A percentile compares a stretch with the other conserved stretches of the same genome.
phyloP scores from a whole-genome alignment of 2,329 filamentous ascomycete species.

The Xylariaceae sp. region DNA sequence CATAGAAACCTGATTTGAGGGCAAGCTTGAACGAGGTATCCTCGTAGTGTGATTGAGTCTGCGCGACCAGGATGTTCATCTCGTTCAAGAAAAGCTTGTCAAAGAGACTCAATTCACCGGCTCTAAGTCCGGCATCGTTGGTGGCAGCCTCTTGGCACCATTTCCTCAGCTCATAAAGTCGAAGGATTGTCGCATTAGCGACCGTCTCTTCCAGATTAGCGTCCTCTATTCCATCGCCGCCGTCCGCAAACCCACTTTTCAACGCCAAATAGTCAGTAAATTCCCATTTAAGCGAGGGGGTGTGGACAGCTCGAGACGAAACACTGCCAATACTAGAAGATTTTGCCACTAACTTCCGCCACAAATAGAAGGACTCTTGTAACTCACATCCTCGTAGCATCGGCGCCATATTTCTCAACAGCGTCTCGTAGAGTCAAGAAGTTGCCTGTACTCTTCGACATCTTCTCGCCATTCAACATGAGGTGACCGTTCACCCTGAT shows the following conservation, averaged over 20 bases:
- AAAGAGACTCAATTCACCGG: slow-evolving; percentile 86
- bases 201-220: slow-evolving; percentile 97
- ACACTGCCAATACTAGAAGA: too few species aligned
- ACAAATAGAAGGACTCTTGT: neutral
- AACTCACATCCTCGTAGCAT: slow-evolving; percentile 76
- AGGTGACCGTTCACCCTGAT: slow-evolving; percentile 92
- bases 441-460: slow-evolving; percentile 97
- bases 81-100: slow-evolving; percentile 86
- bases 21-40: slow-evolving; percentile 84
- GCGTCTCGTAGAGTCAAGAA: slow-evolving; percentile 89
- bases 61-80: slow-evolving; percentile 54
- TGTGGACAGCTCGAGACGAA: too few species aligned
- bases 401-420: slow-evolving; percentile 91
- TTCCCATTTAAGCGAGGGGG: neutral
- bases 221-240: slow-evolving; percentile 91
- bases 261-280: slow-evolving; percentile 4
- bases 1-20: slow-evolving; percentile 87
- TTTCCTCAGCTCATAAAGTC: slow-evolving; percentile 80
- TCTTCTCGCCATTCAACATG: slow-evolving; percentile 96
- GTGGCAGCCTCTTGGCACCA: slow-evolving; percentile 92
- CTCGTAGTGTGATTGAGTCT: slow-evolving; percentile 80
- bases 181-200: slow-evolving; percentile 83
- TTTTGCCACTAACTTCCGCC: neutral
- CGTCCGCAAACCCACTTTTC: slow-evolving; percentile 78
- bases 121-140: slow-evolving; percentile 63